A percentile compares a stretch with the other conserved stretches of the same genome.
phyloP scores from a whole-genome alignment of 2,329 filamentous ascomycete genomes.

The Trichoderma citrinoviride region DNA sequence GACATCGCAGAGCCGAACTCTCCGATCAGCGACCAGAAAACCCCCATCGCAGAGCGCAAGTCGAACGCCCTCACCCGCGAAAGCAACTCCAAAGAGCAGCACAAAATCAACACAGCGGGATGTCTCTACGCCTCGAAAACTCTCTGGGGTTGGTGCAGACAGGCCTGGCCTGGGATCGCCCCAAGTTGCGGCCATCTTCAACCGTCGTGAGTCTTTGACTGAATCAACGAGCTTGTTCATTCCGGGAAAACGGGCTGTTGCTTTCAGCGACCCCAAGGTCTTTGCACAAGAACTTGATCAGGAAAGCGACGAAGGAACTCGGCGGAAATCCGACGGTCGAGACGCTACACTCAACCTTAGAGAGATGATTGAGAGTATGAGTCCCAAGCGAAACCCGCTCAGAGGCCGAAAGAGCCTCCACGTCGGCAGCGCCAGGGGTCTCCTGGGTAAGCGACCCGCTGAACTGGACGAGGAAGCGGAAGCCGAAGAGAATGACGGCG shows the following conservation, averaged over 20 bases:
- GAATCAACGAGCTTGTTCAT: conserved; percentile 64
- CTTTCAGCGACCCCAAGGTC: conserved; percentile 63
- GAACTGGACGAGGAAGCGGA: conserved; percentile 68
- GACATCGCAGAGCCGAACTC: conserved; percentile 10
- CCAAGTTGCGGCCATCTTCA: conserved; percentile 67
- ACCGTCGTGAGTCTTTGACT: conserved; percentile 68
- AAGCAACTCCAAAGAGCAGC: conserved; percentile 28
- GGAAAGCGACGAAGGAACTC: conserved; percentile 61
- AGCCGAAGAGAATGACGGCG: conserved; percentile 55
- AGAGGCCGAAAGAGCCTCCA: conserved; percentile 73
- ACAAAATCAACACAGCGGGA: conserved; percentile 50
- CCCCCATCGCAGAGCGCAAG: background rate
- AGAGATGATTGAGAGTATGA: conserved; percentile 75
- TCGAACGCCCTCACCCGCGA: conserved; percentile 29
- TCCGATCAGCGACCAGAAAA: conserved; percentile 10
- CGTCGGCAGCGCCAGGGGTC: conserved; percentile 68
- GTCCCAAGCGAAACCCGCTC: conserved; percentile 67
- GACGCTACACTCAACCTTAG: conserved; percentile 67
- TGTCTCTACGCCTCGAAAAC: conserved; percentile 42
- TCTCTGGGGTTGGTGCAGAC: conserved; percentile 69
- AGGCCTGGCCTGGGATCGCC: conserved; percentile 72
- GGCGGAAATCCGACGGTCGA: conserved; percentile 53
- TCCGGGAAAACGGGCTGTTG: conserved; percentile 51
- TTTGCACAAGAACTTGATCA: conserved; percentile 64
- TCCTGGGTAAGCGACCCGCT: conserved; percentile 70